phyloP scores from a whole-genome alignment of 768 basidiomycete genomes.

The Auricularia sp. region DNA sequence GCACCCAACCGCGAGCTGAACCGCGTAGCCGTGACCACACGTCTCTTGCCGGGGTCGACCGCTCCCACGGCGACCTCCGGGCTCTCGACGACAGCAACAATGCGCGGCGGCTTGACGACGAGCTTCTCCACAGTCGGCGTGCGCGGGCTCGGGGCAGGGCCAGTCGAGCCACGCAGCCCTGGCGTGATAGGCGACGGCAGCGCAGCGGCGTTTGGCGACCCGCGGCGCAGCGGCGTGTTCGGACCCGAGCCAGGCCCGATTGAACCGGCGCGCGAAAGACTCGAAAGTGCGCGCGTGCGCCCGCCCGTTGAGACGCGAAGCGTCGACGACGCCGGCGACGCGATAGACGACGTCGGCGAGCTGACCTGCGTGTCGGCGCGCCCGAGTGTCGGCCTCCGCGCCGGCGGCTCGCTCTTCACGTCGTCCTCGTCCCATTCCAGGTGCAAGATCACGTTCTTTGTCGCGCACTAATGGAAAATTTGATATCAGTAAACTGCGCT shows the following conservation, averaged over 20 bases:
- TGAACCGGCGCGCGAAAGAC: neutral
- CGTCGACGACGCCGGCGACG: constrained; percentile 8
- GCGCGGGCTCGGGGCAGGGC: neutral
- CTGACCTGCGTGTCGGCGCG: neutral
- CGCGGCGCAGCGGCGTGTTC: neutral
- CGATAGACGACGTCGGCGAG: constrained; percentile 9
- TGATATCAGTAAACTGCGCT: too few relatives aligned
- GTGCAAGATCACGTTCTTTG: constrained; percentile 77
- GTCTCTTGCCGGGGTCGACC: constrained; percentile 71
- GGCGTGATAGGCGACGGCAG: neutral
- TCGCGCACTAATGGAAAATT: constrained; percentile 54
- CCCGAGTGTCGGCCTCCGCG: constrained; percentile 2
- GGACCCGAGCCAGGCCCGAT: neutral
- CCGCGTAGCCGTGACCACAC: constrained; percentile 79
- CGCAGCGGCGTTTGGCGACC: neutral
- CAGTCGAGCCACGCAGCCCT: neutral
- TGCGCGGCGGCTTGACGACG: constrained; percentile 67
- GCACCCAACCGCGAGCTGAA: constrained; percentile 79
- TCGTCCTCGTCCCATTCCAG: constrained; percentile 76
- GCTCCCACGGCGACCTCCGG: constrained; percentile 86
- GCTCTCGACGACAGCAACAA: constrained; percentile 75
- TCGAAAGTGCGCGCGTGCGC: neutral
- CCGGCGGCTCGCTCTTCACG: constrained; percentile 12
- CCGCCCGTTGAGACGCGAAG: neutral
- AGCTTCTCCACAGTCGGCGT: neutral